Evolutionary conservation across 106 monocot genomes (phyloP).

Genomic region (Apostasia ramifera): DNA sequence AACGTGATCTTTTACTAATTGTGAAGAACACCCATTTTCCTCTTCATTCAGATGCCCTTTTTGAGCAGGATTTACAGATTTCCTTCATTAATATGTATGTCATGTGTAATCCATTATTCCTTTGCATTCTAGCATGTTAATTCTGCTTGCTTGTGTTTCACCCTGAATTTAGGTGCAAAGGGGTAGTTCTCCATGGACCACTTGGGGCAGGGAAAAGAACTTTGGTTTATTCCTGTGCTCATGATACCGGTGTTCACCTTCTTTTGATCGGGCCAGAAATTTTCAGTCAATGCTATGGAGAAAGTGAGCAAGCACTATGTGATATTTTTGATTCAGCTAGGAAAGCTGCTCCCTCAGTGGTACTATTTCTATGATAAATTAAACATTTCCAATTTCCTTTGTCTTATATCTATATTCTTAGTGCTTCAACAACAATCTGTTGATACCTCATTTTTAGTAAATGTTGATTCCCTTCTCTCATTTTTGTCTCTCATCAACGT

Average conservation of each 20-base stretch:
- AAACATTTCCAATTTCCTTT: neutral
- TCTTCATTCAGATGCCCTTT: neutral
- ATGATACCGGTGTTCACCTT: slow-evolving; percentile 47
- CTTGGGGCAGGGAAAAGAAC: slow-evolving; percentile 98
- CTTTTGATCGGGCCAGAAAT: slow-evolving; percentile 87
- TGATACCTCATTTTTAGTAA: too few relatives aligned
- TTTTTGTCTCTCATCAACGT: too few relatives aligned
- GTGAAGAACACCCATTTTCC: neutral
- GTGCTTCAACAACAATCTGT: too few relatives aligned
- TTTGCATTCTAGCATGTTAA: neutral
- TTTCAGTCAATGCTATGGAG: slow-evolving; percentile 88
- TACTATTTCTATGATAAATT: slow-evolving; percentile 28
- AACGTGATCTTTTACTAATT: neutral
- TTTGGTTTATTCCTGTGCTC: slow-evolving; percentile 57
- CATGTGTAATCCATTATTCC: too few relatives aligned
- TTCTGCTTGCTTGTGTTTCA: slow-evolving; percentile 1
- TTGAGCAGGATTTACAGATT: neutral
- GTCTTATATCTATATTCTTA: neutral
- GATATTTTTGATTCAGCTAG: slow-evolving; percentile 73
- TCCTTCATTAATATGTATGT: too few relatives aligned
- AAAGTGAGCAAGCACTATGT: slow-evolving; percentile 75
- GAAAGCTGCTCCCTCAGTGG: slow-evolving; percentile 81
- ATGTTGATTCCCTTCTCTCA: too few relatives aligned
- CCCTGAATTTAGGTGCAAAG: slow-evolving; percentile 59
- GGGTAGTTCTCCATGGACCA: slow-evolving; percentile 90